phyloP scores from a whole-genome alignment of 495 filamentous ascomycete species.

The Aspergillus steynii region DNA sequence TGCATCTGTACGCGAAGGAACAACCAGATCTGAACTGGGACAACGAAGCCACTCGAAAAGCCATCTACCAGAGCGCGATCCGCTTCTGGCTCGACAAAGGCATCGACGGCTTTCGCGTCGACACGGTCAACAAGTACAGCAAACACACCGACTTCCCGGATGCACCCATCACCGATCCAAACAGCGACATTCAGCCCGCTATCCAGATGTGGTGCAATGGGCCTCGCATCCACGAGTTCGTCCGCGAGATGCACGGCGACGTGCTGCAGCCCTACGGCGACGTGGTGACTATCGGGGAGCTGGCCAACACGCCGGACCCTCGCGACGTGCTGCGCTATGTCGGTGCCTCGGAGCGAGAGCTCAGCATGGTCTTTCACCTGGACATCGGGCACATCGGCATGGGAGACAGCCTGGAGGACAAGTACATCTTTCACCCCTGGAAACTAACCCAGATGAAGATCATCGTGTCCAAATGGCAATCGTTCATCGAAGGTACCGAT shows the following conservation, averaged over 20 bases:
- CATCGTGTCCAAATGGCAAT: slow-evolving; percentile 40
- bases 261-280: slow-evolving; percentile 44
- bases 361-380: slow-evolving; percentile 60
- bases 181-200: slow-evolving; percentile 45
- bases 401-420: slow-evolving; percentile 36
- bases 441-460: slow-evolving; percentile 41
- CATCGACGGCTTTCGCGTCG: slow-evolving; percentile 55
- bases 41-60: slow-evolving; percentile 50
- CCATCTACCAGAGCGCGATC: slow-evolving; percentile 51
- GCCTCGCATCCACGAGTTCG: slow-evolving; percentile 57
- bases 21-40: slow-evolving; percentile 61
- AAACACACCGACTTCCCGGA: slow-evolving; percentile 48
- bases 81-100: slow-evolving; percentile 56
- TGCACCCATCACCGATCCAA: slow-evolving; percentile 39
- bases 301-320: slow-evolving; percentile 44
- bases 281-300: slow-evolving; percentile 54
- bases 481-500: slow-evolving; percentile 48
- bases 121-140: slow-evolving; percentile 57
- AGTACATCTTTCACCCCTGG: slow-evolving; percentile 42
- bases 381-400: slow-evolving; percentile 52
- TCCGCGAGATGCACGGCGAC: slow-evolving; percentile 43
- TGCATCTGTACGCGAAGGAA: slow-evolving; percentile 51
- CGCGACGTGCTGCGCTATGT: slow-evolving; percentile 49
- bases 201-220: slow-evolving; percentile 53
- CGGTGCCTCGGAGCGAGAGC: slow-evolving; percentile 38